Evolutionary conservation across 768 basidiomycete species (phyloP).

Genomic region (Galerina sulciceps): DNA sequence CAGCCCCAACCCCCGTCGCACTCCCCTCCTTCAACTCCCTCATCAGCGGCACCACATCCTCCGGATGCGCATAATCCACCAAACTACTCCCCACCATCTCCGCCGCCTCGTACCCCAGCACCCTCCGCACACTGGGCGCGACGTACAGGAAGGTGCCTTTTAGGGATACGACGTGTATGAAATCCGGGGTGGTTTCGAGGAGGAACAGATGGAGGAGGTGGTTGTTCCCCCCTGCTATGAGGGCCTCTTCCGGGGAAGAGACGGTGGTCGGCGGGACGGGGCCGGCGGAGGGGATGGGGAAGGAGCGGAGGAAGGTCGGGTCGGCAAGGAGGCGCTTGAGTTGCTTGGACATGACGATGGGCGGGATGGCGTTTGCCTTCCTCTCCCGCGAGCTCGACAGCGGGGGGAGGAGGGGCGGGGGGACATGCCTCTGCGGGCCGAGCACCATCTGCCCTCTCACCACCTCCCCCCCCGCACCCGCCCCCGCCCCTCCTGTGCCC

Average conservation of each 20-base stretch:
- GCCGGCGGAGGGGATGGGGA: conserved; percentile 41
- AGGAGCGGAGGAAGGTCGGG: conserved; percentile 48
- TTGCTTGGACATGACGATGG: conserved; percentile 53
- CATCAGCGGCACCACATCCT: conserved; percentile 89
- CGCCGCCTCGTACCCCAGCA: conserved; percentile 85
- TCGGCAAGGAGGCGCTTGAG: conserved; percentile 54
- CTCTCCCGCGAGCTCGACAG: conserved; percentile 26
- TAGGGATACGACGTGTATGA: conserved; percentile 88
- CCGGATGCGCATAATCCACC: conserved; percentile 83
- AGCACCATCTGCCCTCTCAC: too few relatives aligned
- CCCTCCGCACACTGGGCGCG: conserved; percentile 75
- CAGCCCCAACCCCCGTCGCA: conserved; percentile 24
- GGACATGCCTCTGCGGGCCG: too few relatives aligned
- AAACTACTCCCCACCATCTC: conserved; percentile 83
- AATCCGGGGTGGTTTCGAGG: conserved; percentile 71
- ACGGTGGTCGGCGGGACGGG: conserved; percentile 27
- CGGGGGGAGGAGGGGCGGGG: neutral
- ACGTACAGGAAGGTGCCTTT: conserved; percentile 94
- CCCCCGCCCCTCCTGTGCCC: too few relatives aligned
- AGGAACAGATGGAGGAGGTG: conserved; percentile 61
- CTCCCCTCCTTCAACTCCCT: conserved; percentile 86
- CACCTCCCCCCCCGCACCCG: too few relatives aligned
- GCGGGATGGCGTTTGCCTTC: conserved; percentile 31
- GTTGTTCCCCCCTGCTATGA: conserved; percentile 34
- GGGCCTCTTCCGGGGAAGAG: conserved; percentile 18